These are phyloP conservation scores for Gossypium australe DNA, from an alignment of 345 rosid genomes.

Conservation along the genomic window DNA sequence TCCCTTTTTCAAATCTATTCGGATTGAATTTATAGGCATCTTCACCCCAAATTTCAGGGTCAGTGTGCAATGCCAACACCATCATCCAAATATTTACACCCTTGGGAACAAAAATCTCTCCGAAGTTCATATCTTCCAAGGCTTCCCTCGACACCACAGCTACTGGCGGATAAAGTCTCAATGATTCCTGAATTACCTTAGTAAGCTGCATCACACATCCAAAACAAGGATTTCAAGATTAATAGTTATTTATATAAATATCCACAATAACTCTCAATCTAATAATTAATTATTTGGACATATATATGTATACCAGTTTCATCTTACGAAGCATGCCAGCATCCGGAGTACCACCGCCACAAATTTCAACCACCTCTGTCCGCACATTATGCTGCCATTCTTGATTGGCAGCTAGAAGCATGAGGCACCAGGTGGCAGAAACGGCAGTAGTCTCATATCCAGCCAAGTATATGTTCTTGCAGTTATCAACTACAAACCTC, in stretches of 20 bases:
- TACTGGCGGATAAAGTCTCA: constrained; percentile 47
- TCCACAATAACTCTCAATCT: neutral
- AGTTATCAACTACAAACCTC: constrained; percentile 39
- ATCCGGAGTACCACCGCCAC: constrained; percentile 23
- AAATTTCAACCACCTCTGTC: constrained; percentile 28
- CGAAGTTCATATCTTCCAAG: constrained; percentile 35
- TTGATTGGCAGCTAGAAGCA: constrained; percentile 42
- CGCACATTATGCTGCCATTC: constrained; percentile 48
- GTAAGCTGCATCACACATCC: constrained; percentile 28
- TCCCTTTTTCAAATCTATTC: constrained; percentile 32
- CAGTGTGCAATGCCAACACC: constrained; percentile 27
- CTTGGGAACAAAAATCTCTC: constrained; percentile 26
- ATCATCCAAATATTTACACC: constrained; percentile 39
- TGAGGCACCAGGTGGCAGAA: constrained; percentile 38
- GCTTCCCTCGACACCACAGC: constrained; percentile 42
- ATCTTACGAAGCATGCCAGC: constrained; percentile 26
- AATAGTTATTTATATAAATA: no score
- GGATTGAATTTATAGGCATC: constrained; percentile 38
- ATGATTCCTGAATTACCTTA: constrained; percentile 43
- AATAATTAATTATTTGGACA: neutral
- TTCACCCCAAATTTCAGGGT: constrained; percentile 47
- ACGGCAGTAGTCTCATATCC: constrained; percentile 43
- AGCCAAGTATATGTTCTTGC: constrained; percentile 46
- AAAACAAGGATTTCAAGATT: neutral
- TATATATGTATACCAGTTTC: constrained; percentile 24